A percentile compares a stretch with the other conserved stretches of the same genome.
These are phyloP conservation scores for Haematococcus sp. DNA, from an alignment of 139 green algal genomes.

Conservation along the genomic window DNA sequence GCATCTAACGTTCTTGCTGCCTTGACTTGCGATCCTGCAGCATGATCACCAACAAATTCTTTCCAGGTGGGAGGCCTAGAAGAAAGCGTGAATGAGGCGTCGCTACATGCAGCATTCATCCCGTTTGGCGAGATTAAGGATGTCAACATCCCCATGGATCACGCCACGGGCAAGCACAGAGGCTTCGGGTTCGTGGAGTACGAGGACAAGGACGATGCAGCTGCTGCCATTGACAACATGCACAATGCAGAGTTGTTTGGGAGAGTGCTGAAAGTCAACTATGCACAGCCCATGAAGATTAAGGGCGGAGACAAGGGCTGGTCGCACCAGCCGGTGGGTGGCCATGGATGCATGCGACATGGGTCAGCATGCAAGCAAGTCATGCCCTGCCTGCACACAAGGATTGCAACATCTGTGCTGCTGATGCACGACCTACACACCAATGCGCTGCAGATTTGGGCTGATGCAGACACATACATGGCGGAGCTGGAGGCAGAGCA, in stretches of 20 bases:
- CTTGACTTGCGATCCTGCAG: no score
- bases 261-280: conserved; percentile 73
- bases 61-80: conserved; percentile 83
- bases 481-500: conserved; percentile 61
- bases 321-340: conserved; percentile 6
- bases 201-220: conserved; percentile 86
- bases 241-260: conserved; percentile 84
- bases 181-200: conserved; percentile 97
- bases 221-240: conserved; percentile 96
- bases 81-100: conserved; percentile 84
- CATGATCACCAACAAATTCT: no score
- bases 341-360: no score
- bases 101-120: conserved; percentile 92
- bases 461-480: conserved; percentile 58
- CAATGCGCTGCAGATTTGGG: conserved; percentile 40
- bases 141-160: conserved; percentile 90
- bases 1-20: no score
- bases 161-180: conserved; percentile 65
- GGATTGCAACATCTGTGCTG: neutral
- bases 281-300: conserved; percentile 84
- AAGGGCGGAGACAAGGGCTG: conserved; percentile 79
- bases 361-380: no score
- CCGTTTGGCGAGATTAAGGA: conserved; percentile 98
- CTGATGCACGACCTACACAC: conserved; percentile 8
- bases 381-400: neutral